Evolutionary conservation across 164 flowering plant species (phyloP), one percentile per base, ranked within the genome.

Genomic region (Nelumbo lutea): DNA sequence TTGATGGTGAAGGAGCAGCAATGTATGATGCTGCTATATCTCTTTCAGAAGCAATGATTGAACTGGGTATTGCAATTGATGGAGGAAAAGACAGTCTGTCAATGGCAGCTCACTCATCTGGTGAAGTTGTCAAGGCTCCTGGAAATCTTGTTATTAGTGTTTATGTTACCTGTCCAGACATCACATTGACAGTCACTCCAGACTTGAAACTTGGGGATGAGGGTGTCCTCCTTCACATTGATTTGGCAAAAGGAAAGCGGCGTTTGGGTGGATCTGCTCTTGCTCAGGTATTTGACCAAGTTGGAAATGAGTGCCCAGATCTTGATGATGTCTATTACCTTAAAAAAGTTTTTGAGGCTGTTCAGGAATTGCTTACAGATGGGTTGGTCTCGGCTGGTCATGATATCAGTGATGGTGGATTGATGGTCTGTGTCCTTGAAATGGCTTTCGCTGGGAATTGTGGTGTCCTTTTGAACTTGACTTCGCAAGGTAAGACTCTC

Each of bases 401-500:
- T 82, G 98, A 94, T 71, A 79, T 94, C 27, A 94, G 96, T 83
- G 98, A 91, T 80, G 97, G 98, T 70, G 98, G 97, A 53, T 62
- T 90, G 68, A 70, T 91, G 61, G 89, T 89, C 1, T 76, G 82
- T 66, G 70, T 80, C 42, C 77, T 90, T 44, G 97, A 94, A 80
- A 94, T 94, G 98, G 95, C 96, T 50, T 94, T 94, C 84, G 90
- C 96, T 61, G 98, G 98, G n/a, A 91, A 94, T 69, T 86, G 89
- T 75, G 98, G 97, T 2, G 56, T 91, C 65, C 41, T 0, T 45
- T 66, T 94, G 76, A 82, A 88, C 75, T 78, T 94, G 81, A 59
- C 61, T 50, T 83, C 96, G 41, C 62, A 63, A 9, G 90, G 83
- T 13, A 77, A 72, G 51, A 80, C 82, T 75, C 81, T 87, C 55